Evolutionary conservation across 495 filamentous ascomycete species (phyloP).

Genomic region (Parachaetomium inaequale): DNA sequence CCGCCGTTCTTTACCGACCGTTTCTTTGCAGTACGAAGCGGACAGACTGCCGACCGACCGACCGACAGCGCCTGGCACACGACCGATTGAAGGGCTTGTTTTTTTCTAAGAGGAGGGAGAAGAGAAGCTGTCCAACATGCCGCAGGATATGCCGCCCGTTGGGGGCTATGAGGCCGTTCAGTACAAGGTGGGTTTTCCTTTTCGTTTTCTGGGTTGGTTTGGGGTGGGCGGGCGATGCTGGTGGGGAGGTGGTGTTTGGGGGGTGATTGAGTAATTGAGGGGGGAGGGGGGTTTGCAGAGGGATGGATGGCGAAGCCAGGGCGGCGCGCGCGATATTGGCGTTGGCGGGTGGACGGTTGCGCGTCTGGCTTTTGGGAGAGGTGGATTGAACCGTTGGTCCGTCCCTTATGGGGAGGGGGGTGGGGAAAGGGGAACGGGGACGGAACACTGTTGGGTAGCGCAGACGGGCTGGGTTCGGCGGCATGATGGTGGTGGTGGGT

Average conservation of each 20-base stretch:
- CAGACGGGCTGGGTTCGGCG: too few species aligned
- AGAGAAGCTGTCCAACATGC: conserved; percentile 48
- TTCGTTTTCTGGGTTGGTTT: neutral
- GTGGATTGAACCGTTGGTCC: too few species aligned
- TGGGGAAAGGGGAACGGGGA: too few species aligned
- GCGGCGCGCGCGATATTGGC: too few species aligned
- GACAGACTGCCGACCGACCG: neutral
- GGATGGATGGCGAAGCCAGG: neutral
- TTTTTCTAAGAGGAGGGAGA: conserved; percentile 8
- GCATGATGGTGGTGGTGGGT: too few species aligned
- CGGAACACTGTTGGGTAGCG: too few species aligned
- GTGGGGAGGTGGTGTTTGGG: neutral
- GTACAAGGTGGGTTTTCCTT: conserved; percentile 71
- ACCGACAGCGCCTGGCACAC: too few species aligned
- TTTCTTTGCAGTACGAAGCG: neutral
- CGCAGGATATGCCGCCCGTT: conserved; percentile 86
- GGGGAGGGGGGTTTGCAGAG: neutral
- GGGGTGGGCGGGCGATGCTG: neutral
- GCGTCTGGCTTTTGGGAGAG: too few species aligned
- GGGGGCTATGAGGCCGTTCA: conserved; percentile 95
- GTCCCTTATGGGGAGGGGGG: too few species aligned
- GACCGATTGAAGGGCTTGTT: too few species aligned
- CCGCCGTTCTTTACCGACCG: too few species aligned
- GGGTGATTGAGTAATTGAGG: neutral
- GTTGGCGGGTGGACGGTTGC: too few species aligned